Evolutionary conservation across 371 early-diverging fungal species (phyloP).

Genomic region (Mucor indicus): DNA sequence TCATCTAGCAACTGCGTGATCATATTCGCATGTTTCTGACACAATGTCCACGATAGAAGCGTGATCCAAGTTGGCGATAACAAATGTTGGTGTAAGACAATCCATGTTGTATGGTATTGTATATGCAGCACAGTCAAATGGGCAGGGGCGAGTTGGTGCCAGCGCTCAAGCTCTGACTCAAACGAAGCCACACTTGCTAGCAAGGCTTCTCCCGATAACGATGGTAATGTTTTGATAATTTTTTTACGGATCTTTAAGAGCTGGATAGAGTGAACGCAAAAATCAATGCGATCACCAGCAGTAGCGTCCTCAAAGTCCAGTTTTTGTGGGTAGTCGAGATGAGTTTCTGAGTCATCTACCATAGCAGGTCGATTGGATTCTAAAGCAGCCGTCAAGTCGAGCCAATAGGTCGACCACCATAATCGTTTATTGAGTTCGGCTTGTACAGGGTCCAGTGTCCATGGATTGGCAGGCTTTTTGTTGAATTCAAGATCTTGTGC

Average conservation of each 20-base stretch:
- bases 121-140: too few species aligned
- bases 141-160: too few species aligned
- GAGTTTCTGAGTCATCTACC: conserved; percentile 63
- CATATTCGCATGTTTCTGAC: conserved; percentile 34
- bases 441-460: too few species aligned
- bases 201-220: too few species aligned
- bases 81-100: conserved; percentile 47
- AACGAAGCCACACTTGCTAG: too few species aligned
- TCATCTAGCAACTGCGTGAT: conserved; percentile 47
- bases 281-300: conserved; percentile 44
- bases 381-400: conserved; percentile 49
- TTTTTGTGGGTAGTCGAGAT: conserved; percentile 52
- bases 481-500: conserved; percentile 64
- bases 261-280: conserved; percentile 49
- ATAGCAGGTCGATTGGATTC: conserved; percentile 50
- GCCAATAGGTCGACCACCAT: conserved; percentile 67
- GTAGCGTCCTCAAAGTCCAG: conserved; percentile 47
- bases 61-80: conserved; percentile 32
- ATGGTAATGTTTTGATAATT: conserved; percentile 49
- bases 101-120: conserved; percentile 49
- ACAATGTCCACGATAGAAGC: conserved; percentile 29
- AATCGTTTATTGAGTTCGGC: conserved; percentile 55
- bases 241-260: conserved; percentile 58
- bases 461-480: conserved; percentile 46
- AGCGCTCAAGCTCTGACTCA: too few species aligned